Base-by-base conservation (phyloP, 306 rosid species). In the Senna tora region DNA sequence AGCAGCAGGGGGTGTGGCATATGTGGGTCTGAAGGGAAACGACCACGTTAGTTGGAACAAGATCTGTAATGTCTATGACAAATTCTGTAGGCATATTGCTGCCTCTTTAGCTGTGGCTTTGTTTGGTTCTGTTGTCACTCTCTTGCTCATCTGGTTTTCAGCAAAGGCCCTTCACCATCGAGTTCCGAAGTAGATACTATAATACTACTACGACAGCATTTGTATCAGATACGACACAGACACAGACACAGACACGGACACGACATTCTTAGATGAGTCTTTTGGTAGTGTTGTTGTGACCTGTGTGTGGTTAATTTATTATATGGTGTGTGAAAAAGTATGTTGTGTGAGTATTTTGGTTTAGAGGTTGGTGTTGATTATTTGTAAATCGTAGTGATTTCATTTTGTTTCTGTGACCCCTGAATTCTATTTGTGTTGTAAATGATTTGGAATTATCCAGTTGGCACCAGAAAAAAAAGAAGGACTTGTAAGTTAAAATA, bases 11-110 rank as follows among this genome's bases (percentile, higher is more conserved):
- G 75, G 79, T 19, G 69, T 94, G 30, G 97, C 88, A 11, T 94
- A 94, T 52, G 0, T 87, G 21, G 97, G 92, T 42, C 80, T 84
- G 50, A 94, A 91, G 67, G 98, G 98, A 12, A 86, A 93, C 77
- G 1, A 22, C 0, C 96, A 91, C 20, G 78, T 83, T 7, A 14
- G 22, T 39, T 92, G 98, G 98, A 1, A 0, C n/a, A 82, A 92
- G 75, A 76, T 90, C 12, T 92, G 98, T 72, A 57, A 75, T 21
- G 57, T 69, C 8, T 86, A 86, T 21, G 96, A 86, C 74, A 86
- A 87, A 43, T 92, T 71, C 76, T 92, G 98, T 42, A 76, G 75
- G 55, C 92, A 92, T 73, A 0, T 76, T 9, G 98, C 72, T 41
- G 84, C 58, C 43, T 75, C 98, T 36, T 2, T 89, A 1, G 90